Evolutionary conservation across 768 basidiomycete species (phyloP), one percentile per base, ranked within the genome.

Genomic region (Rhizopogon vinicolor): DNA sequence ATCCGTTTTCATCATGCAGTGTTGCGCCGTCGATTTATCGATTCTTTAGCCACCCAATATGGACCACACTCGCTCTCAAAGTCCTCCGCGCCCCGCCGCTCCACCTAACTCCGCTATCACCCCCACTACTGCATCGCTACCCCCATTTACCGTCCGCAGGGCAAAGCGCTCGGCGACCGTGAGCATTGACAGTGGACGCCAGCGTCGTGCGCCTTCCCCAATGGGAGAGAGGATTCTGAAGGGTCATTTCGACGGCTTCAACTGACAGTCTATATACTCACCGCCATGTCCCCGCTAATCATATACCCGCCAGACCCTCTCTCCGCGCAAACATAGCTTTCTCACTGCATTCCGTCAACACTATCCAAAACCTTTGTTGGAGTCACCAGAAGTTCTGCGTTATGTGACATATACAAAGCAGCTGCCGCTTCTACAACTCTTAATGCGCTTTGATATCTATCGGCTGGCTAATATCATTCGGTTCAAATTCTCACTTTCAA

Each of bases 201-300:
- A 78, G 9, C 84, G 81, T 53, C 76, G 84, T 58, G 89, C 87
- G 3, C 91, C 90, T 18, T 91, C 89, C 40, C 91, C 91, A 6
- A 93, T 92, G 91, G 92, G 91, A 59, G 91, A 93, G 72, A 79
- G 91, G 56, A 92, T 93, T 57, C 79, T 93, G 62, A 93, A 90
- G 75, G 91, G 91, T 8, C 91, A 93, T 63, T 93, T 93, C 62
- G 91, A 93, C 65, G 87, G 91, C 48, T 93, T 93, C 77, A 89
- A 90, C 65, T 91, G 72, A 79, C 40, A 37, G 33, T 33, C 46
- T 13, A 16, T 5, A 19, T 16, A 19, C 14, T 9, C 9, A 48
- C 18, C 14, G 12, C 19, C 7, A 22, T 3, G n/a, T 31, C 29
- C 29, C 12, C n/a, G 31, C 7, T 33, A 35, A 5, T 5, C 35